phyloP scores from a whole-genome alignment of 306 rosid genomes.

The Nissolia schottii region DNA sequence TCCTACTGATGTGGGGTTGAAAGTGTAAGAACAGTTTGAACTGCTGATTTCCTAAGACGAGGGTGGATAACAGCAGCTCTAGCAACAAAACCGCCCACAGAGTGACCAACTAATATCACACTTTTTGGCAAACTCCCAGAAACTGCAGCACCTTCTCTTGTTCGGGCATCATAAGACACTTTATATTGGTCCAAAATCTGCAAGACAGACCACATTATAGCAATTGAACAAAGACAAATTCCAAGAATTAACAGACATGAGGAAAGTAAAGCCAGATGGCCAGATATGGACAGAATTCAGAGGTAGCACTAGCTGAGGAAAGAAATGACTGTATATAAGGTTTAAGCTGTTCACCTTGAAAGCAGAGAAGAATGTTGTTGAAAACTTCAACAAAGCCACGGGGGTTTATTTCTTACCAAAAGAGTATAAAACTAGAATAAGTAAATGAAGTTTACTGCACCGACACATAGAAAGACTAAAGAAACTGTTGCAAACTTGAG shows the following conservation, averaged over 20 bases:
- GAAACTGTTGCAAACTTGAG: neutral
- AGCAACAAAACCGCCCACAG: constrained; percentile 99
- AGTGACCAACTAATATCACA: constrained; percentile 97
- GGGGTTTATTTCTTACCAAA: neutral
- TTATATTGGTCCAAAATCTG: constrained; percentile 91
- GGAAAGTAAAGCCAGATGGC: constrained; percentile 20
- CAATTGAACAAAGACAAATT: constrained; percentile 8
- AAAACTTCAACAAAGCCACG: constrained; percentile 11
- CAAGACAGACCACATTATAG: constrained; percentile 25
- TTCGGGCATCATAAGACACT: constrained; percentile 75
- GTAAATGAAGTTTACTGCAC: neutral
- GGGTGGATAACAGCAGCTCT: constrained; percentile 90
- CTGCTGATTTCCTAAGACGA: constrained; percentile 75
- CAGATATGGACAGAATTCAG: neutral
- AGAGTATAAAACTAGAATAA: constrained; percentile 2
- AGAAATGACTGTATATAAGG: constrained; percentile 18
- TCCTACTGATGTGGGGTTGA: constrained; percentile 94
- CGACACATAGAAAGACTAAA: neutral
- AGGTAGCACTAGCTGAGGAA: constrained; percentile 14
- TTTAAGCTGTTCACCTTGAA: constrained; percentile 2
- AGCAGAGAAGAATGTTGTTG: constrained; percentile 11
- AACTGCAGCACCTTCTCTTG: constrained; percentile 65
- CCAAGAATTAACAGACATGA: constrained; percentile 10
- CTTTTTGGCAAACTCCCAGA: constrained; percentile 73
- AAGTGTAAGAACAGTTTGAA: constrained; percentile 89